Base-by-base conservation (phyloP, 2,329 filamentous ascomycete genomes). In the Fusarium sp. region DNA sequence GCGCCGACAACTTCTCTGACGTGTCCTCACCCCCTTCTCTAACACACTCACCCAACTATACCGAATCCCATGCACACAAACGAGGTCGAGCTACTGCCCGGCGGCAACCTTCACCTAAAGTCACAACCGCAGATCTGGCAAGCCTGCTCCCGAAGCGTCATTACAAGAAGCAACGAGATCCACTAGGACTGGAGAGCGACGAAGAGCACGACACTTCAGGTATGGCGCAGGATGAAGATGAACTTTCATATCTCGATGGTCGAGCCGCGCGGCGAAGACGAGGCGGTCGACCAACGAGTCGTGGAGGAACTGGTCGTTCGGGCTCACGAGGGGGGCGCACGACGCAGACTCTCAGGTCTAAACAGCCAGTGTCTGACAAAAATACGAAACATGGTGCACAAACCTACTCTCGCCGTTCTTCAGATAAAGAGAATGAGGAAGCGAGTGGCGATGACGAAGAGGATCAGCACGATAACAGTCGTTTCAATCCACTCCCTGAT, bases 21-120 rank as follows among this genome's bases (percentile, higher is more conserved):
- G 75, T 85, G 10, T 88, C 87, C 2, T 88, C 86, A 3, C 87
- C 86, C 0, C 87, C 87, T 1, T 88, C 87, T 0, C 77, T 89
- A 4, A 89, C 86, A 4, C 86, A 89, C 68, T 89, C 87, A 1
- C 87, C 87, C 29, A 88, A 88, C 65, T 81, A 78, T 57, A 72
- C 73, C 1, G 61, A 66, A 14, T 53, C 59, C 11, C 71, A 63
- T 42, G 63, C 65, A 17, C 63, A 70, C 4, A 74, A 70, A 33
- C 61, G 77, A 60, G 71, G 72, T 1, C 74, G 76, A 27, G 66
- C 73, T 21, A 41, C 65, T 53, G 61, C 65, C 60, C 68, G 73
- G 31, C 71, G 71, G 42, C 78, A 77, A 39, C 70, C 69, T 8
- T 76, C 74, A 5, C 73, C 77, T 4, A 79, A 81, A 50, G 57